phyloP scores from a whole-genome alignment of 441 rosid species.

The Theobroma grandiflorum region DNA sequence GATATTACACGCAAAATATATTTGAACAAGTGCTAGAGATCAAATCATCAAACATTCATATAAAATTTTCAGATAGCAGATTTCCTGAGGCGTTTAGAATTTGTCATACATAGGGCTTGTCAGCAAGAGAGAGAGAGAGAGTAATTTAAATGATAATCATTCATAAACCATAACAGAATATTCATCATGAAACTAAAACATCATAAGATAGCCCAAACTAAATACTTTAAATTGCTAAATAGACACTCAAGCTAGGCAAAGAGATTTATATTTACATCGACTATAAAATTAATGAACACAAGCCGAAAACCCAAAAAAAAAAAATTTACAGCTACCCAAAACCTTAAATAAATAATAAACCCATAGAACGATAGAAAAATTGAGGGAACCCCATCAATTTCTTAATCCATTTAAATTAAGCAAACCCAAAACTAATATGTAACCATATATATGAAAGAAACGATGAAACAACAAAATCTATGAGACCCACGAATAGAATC shows the following conservation, averaged over 20 bases:
- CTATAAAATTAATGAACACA: neutral
- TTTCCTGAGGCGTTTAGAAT: neutral
- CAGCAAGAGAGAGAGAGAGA: neutral
- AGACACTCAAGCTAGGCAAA: neutral
- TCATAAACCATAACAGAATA: neutral
- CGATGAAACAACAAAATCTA: constrained; percentile 21
- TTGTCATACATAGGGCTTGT: neutral
- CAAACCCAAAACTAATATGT: constrained; percentile 14
- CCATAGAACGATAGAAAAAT: neutral
- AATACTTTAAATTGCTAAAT: neutral
- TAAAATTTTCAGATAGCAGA: neutral
- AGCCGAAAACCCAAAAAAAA: neutral
- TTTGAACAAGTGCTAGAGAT: neutral
- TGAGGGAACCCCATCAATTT: neutral
- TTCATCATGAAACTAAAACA: neutral
- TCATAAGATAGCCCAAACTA: neutral
- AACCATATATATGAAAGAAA: constrained; percentile 11
- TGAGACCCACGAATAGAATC: constrained; percentile 15
- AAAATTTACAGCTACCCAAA: neutral
- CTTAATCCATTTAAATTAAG: constrained; percentile 23
- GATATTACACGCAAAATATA: neutral
- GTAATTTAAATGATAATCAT: neutral
- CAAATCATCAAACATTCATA: neutral
- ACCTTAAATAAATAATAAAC: neutral
- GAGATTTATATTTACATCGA: neutral